phyloP scores from a whole-genome alignment of 805 yeast genomes.

The Yarrowia bubula region DNA sequence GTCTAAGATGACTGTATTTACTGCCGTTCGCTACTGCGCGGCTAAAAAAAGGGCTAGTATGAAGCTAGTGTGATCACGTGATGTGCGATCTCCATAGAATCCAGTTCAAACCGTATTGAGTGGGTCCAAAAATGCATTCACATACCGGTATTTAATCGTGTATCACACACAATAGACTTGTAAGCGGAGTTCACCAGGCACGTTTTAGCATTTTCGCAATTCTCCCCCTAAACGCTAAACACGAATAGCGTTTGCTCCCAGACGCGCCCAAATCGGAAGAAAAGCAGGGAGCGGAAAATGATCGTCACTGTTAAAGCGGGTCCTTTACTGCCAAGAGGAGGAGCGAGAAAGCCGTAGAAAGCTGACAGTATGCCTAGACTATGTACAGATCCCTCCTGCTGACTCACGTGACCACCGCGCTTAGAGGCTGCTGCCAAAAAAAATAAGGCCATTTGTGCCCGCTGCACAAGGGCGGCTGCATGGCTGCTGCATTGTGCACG shows the following conservation, averaged over 20 bases:
- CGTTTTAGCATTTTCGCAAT: not conserved
- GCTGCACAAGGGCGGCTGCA: not conserved
- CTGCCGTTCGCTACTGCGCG: no score
- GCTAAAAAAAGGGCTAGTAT: no score
- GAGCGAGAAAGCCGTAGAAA: not conserved
- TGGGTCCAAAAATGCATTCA: no score
- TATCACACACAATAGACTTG: no score
- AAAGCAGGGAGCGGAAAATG: not conserved
- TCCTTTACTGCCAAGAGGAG: not conserved
- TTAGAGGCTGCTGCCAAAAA: not conserved
- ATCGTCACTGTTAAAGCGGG: not conserved
- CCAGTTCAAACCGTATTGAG: no score
- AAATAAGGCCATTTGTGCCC: slow-evolving; percentile 7
- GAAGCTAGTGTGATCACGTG: no score
- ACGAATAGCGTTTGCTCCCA: not conserved
- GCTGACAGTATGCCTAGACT: not conserved
- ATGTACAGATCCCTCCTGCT: no score
- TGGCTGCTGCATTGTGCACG: not conserved
- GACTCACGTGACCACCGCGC: not conserved
- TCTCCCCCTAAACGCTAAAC: not conserved
- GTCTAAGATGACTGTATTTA: no score
- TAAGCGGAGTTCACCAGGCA: not conserved
- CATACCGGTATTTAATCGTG: no score
- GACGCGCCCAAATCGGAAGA: slow-evolving; percentile 14
- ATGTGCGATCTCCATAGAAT: no score